Evolutionary conservation across 1,284 basidiomycete species (phyloP).

Genomic region (Xerocomus cyaneibrunnescens): DNA sequence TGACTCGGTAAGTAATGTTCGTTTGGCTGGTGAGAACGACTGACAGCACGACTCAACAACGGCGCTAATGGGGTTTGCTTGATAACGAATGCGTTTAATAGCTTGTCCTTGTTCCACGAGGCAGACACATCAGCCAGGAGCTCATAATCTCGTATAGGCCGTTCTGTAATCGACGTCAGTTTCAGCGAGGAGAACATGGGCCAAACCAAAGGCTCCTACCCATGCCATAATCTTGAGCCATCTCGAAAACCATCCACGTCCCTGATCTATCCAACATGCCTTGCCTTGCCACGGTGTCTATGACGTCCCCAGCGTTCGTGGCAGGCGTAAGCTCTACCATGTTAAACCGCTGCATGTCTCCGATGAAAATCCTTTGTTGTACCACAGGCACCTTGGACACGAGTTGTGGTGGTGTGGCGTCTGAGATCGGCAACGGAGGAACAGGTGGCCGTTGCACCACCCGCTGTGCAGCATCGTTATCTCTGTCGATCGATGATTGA

Average conservation of each 20-base stretch:
- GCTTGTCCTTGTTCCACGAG: slow-evolving; percentile 81
- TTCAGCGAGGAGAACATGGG: neutral
- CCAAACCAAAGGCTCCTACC: slow-evolving; percentile 47
- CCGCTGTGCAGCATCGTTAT: slow-evolving; percentile 23
- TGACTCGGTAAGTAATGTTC: slow-evolving; percentile 8
- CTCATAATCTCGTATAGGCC: slow-evolving; percentile 84
- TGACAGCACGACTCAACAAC: slow-evolving; percentile 57
- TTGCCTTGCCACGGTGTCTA: slow-evolving; percentile 60
- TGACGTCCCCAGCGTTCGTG: slow-evolving; percentile 65
- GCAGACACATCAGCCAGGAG: slow-evolving; percentile 67
- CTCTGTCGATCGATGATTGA: slow-evolving; percentile 27
- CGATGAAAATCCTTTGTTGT: slow-evolving; percentile 73
- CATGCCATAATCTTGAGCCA: slow-evolving; percentile 83
- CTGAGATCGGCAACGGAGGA: slow-evolving; percentile 39
- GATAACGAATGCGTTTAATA: slow-evolving; percentile 74
- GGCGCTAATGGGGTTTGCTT: slow-evolving; percentile 66
- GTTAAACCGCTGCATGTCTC: slow-evolving; percentile 70
- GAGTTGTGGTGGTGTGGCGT: slow-evolving; percentile 26
- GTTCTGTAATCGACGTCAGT: slow-evolving; percentile 51
- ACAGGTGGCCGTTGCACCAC: slow-evolving; percentile 32
- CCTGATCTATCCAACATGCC: slow-evolving; percentile 54
- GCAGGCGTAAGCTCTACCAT: slow-evolving; percentile 61
- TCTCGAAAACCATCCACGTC: slow-evolving; percentile 79
- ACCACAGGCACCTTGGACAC: slow-evolving; percentile 30
- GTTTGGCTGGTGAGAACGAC: slow-evolving; percentile 27